These are phyloP conservation scores for Globisporangium takayamanum DNA, from an alignment of 352 stramenopile genomes.

Conservation along the genomic window DNA sequence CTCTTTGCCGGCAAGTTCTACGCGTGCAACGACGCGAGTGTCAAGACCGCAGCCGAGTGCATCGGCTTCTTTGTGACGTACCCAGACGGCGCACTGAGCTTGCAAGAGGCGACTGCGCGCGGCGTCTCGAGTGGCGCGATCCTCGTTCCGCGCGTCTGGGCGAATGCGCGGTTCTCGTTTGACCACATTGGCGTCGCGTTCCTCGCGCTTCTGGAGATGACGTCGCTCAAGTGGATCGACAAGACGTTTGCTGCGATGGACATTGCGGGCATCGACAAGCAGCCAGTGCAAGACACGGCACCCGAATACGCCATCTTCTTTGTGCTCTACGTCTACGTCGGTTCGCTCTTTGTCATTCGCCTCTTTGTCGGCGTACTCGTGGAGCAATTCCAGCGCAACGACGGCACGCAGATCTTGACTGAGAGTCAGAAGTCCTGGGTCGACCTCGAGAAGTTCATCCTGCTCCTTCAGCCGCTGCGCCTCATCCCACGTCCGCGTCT, in stretches of 20 bases:
- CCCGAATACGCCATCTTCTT: constrained; percentile 57
- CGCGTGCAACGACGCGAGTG: constrained; percentile 47
- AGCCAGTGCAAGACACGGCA: constrained; percentile 45
- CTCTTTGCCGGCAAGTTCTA: constrained; percentile 65
- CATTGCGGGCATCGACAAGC: constrained; percentile 35
- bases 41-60: constrained; percentile 34
- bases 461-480: constrained; percentile 57
- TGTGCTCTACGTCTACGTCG: constrained; percentile 69
- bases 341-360: constrained; percentile 71
- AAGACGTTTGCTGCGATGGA: constrained; percentile 75
- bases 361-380: constrained; percentile 76
- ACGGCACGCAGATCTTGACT: constrained; percentile 73
- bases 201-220: constrained; percentile 71
- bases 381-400: constrained; percentile 81
- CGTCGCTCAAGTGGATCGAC: constrained; percentile 76
- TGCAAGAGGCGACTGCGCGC: constrained; percentile 41
- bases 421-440: constrained; percentile 77
- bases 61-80: constrained; percentile 48
- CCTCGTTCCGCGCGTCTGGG: constrained; percentile 56
- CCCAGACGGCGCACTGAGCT: constrained; percentile 35
- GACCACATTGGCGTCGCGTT: constrained; percentile 65
- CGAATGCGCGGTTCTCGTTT: constrained; percentile 70
- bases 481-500: constrained; percentile 38
- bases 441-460: constrained; percentile 73
- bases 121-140: constrained; percentile 31